A percentile compares a stretch with the other conserved stretches of the same genome.
These are phyloP conservation scores for Lactarius sanguifluus DNA, from an alignment of 768 basidiomycete genomes.

Conservation along the genomic window DNA sequence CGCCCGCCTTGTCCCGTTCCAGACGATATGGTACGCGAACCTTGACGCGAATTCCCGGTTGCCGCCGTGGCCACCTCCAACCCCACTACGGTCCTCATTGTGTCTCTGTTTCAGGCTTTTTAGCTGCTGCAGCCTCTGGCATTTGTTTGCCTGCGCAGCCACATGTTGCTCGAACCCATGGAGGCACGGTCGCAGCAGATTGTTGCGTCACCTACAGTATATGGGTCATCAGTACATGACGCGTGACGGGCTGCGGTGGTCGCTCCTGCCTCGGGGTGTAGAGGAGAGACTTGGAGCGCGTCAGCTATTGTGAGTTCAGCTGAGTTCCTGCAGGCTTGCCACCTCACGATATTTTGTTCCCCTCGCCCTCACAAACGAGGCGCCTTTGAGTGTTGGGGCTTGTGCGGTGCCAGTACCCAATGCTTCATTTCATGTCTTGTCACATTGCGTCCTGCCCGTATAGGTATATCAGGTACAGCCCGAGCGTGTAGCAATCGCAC, in stretches of 20 bases:
- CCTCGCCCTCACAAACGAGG: not conserved
- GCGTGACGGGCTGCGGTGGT: not conserved
- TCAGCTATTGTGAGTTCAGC: not conserved
- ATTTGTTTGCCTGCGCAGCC: not conserved
- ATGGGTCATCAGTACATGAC: not conserved
- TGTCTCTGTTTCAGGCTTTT: no score
- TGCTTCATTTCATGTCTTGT: no score
- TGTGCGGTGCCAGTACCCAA: not conserved
- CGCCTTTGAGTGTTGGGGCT: not conserved
- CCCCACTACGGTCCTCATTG: no score
- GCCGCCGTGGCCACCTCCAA: no score
- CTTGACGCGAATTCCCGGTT: no score
- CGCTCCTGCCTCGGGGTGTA: not conserved
- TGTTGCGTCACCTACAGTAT: constrained; percentile 1
- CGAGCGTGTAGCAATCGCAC: no score
- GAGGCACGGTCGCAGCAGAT: constrained; percentile 27
- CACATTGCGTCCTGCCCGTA: not conserved
- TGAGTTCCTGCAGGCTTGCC: not conserved
- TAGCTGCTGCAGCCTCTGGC: not conserved
- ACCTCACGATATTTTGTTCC: not conserved
- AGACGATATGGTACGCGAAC: no score
- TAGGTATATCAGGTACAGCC: not conserved
- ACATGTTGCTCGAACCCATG: constrained; percentile 16
- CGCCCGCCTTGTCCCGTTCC: no score
- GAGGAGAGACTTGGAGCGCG: not conserved